Evolutionary conservation across 805 yeast genomes (phyloP).

Genomic region (Jamesozyma gamospora): DNA sequence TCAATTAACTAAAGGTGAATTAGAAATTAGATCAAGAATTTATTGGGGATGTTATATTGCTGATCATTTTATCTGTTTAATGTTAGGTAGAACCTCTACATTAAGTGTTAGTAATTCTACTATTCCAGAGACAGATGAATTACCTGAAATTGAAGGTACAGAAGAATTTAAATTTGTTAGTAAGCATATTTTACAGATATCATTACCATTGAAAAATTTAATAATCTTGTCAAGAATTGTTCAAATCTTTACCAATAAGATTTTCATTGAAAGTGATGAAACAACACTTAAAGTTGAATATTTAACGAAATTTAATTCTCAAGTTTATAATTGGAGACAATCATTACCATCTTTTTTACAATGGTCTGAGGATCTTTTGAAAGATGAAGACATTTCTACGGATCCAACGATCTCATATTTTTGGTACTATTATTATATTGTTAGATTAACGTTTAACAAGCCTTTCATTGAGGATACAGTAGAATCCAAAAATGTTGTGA

Average conservation of each 20-base stretch:
- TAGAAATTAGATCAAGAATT: conserved; percentile 47
- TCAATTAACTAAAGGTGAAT: conserved; percentile 39
- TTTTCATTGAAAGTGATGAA: conserved; percentile 27
- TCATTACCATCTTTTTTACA: conserved; percentile 38
- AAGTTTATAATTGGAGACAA: conserved; percentile 43
- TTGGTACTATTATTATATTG: conserved; percentile 48
- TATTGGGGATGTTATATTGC: conserved; percentile 61
- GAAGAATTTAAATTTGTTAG: conserved; percentile 41
- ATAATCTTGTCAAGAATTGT: conserved; percentile 34
- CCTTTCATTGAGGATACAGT: conserved; percentile 42
- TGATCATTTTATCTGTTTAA: conserved; percentile 51
- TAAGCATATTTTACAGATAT: conserved; percentile 24
- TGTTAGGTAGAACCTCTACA: conserved; percentile 49
- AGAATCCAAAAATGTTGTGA: conserved; percentile 21
- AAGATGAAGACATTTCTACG: conserved; percentile 32
- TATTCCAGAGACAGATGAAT: conserved; percentile 46
- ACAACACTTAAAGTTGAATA: conserved; percentile 30
- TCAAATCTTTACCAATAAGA: conserved; percentile 28
- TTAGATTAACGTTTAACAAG: conserved; percentile 47
- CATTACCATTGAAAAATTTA: conserved; percentile 34
- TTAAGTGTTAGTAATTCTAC: conserved; percentile 49
- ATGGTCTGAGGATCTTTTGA: conserved; percentile 39
- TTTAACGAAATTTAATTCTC: conserved; percentile 36
- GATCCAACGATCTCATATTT: conserved; percentile 47
- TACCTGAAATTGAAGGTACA: conserved; percentile 56